Conservation (phyloP, 2,329 filamentous ascomycete species). For the Ascocoryne sarcoides region DNA sequence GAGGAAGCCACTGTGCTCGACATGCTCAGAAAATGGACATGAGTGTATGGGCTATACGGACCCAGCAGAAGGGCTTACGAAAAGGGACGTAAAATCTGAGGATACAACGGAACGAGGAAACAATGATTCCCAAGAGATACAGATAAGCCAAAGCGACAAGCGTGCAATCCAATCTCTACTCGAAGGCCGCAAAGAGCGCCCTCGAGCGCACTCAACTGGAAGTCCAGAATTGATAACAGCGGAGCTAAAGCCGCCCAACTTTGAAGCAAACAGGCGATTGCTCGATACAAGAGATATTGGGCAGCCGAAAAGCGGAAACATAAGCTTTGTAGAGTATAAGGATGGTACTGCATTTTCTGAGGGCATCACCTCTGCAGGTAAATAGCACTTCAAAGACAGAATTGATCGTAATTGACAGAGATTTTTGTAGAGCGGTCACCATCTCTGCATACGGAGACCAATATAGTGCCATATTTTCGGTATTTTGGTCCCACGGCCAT, state of each 20-base stretch:
- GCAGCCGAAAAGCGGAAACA: slow-evolving; percentile 27
- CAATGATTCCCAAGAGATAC: too few species aligned
- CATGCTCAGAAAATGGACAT: slow-evolving; percentile 64
- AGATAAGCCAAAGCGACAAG: too few species aligned
- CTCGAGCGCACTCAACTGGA: neutral
- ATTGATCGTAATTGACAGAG: slow-evolving; percentile 1
- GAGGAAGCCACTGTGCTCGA: slow-evolving; percentile 63
- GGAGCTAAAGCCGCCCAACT: neutral
- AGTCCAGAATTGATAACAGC: neutral
- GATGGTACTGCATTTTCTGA: slow-evolving; percentile 22
- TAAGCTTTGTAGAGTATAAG: slow-evolving; percentile 14
- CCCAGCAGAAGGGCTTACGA: slow-evolving; percentile 9
- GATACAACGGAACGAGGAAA: slow-evolving; percentile 21
- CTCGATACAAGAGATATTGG: neutral
- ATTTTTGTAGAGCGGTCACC: slow-evolving; percentile 10
- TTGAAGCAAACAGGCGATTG: too few species aligned
- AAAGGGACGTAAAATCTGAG: slow-evolving; percentile 24
- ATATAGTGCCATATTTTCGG: slow-evolving; percentile 77
- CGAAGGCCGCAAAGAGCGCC: too few species aligned
- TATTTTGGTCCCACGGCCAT: slow-evolving; percentile 90
- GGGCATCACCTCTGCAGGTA: too few species aligned
- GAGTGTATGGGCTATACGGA: slow-evolving; percentile 58
- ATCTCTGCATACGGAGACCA: slow-evolving; percentile 42
- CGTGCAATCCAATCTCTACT: too few species aligned
- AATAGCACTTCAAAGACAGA: too few species aligned